Evolutionary conservation across 179 eudicot genomes (phyloP).

Genomic region (Gypsophila paniculata): DNA sequence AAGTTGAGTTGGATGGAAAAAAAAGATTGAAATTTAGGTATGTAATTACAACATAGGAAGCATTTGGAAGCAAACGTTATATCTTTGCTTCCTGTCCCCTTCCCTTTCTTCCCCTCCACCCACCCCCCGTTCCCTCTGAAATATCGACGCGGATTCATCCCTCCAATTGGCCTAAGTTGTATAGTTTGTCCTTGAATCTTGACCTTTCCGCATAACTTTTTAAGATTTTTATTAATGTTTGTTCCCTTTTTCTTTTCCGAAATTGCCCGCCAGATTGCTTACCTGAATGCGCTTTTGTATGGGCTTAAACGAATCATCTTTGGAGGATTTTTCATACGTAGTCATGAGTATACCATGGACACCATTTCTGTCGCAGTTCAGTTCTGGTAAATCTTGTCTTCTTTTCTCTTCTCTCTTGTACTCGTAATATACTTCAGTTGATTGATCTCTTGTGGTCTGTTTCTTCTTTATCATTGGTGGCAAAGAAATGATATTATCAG

Average conservation of each 20-base stretch:
- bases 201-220: background rate
- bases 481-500: background rate
- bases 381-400: slow-evolving; percentile 57
- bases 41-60: too few relatives aligned
- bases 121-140: too few relatives aligned
- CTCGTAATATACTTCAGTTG: too few relatives aligned
- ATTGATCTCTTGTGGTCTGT: slow-evolving; percentile 12
- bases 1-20: too few relatives aligned
- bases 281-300: slow-evolving; percentile 73
- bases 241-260: background rate
- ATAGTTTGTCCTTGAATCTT: background rate
- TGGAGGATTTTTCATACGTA: slow-evolving; percentile 93
- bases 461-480: background rate
- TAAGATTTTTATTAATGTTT: background rate
- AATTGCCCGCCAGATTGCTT: slow-evolving; percentile 58
- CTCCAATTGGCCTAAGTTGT: background rate
- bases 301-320: slow-evolving; percentile 91
- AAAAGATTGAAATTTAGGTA: too few relatives aligned
- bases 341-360: slow-evolving; percentile 94
- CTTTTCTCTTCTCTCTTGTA: background rate
- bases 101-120: too few relatives aligned
- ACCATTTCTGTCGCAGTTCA: slow-evolving; percentile 93
- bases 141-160: too few relatives aligned
- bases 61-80: too few relatives aligned
- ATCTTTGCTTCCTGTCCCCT: too few relatives aligned